Conservation (phyloP, 1,284 basidiomycete genomes). For the Leccinum subatratum region DNA sequence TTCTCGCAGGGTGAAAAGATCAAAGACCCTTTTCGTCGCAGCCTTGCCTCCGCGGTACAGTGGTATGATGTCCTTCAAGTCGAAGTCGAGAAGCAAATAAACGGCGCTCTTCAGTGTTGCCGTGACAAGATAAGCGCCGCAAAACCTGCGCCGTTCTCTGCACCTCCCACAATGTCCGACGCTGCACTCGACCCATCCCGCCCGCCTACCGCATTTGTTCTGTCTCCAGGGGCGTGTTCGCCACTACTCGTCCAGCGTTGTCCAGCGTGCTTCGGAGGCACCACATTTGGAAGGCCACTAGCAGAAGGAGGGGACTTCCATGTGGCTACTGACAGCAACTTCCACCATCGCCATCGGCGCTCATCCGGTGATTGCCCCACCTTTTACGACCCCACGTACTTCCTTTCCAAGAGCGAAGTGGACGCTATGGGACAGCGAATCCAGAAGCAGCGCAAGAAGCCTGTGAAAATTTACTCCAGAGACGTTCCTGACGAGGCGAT, state of each 20-base stretch:
- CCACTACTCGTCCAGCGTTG: not conserved
- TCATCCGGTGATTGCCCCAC: not conserved
- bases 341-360: slow-evolving; percentile 1
- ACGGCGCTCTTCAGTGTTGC: not conserved
- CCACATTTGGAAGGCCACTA: not conserved
- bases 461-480: not conserved
- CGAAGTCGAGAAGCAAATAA: not conserved
- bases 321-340: slow-evolving; percentile 5
- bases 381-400: slow-evolving; percentile 2
- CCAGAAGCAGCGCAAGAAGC: slow-evolving; percentile 3
- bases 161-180: not conserved
- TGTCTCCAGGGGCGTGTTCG: not conserved
- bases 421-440: slow-evolving; percentile 4
- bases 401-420: slow-evolving; percentile 5
- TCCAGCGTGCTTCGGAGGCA: slow-evolving; percentile 8
- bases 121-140: not conserved
- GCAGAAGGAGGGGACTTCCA: slow-evolving; percentile 6
- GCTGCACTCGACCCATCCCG: not conserved
- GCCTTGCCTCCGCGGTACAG: not conserved
- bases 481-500: slow-evolving; percentile 5
- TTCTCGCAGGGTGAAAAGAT: not conserved
- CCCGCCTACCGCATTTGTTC: not conserved
- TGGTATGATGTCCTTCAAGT: not conserved
- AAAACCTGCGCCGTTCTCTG: not conserved
- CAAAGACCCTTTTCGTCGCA: not conserved